Conservation (phyloP, 345 rosid species). For the Physaria fendleri region DNA sequence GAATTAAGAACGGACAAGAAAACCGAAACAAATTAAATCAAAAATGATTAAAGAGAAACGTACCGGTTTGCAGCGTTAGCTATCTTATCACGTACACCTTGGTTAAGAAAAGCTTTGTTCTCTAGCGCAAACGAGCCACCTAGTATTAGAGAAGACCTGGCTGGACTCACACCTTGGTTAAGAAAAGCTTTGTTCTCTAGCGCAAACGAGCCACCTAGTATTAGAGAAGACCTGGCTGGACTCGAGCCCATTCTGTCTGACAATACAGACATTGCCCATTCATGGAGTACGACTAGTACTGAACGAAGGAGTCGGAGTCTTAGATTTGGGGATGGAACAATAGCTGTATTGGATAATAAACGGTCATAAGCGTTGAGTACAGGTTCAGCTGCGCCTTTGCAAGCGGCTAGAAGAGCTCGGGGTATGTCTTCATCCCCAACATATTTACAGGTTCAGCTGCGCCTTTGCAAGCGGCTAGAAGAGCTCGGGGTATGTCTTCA, state of each 20-base stretch:
- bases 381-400: conserved; percentile 91
- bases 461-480: conserved; percentile 90
- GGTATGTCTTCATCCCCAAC: conserved; percentile 92
- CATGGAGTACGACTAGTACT: conserved; percentile 71
- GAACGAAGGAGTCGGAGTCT: conserved; percentile 78
- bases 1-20: background rate
- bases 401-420: conserved; percentile 83
- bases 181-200: conserved; percentile 46
- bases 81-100: conserved; percentile 83
- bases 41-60: conserved; percentile 17
- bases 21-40: background rate
- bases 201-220: conserved; percentile 57
- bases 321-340: conserved; percentile 70
- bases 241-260: conserved; percentile 74
- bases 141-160: conserved; percentile 63
- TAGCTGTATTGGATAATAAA: conserved; percentile 70
- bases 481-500: conserved; percentile 86
- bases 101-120: conserved; percentile 50
- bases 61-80: conserved; percentile 87
- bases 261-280: conserved; percentile 86
- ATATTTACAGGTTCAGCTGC: conserved; percentile 61
- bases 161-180: conserved; percentile 64
- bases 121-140: conserved; percentile 55
- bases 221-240: conserved; percentile 58
- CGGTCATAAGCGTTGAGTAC: conserved; percentile 80